Base-by-base conservation (phyloP, 768 basidiomycete genomes). In the Leccinum barrowsii region DNA sequence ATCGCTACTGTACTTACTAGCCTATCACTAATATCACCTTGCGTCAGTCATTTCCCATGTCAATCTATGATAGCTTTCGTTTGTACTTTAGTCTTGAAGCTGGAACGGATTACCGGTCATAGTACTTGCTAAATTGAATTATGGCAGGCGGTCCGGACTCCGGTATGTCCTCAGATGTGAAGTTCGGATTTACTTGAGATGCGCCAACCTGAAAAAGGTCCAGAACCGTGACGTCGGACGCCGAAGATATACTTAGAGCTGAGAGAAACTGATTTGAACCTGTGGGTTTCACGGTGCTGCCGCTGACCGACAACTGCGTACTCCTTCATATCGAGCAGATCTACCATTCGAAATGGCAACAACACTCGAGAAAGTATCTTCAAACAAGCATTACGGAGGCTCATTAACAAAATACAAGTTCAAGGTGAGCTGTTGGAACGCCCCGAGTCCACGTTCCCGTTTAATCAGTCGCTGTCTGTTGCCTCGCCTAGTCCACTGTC, bases 391-490 rank as follows among this genome's bases (percentile, higher is more conserved):
- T 11, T 96, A 89, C 61, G 87, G 82, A 57, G 97, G 96, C 22
- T 81, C 83, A 55, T 71, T 98, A 57, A 81, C 76, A 59, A 98
- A 98, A 72, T 98, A 92, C 79, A 90, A 85, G 75, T 91, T 89
- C 78, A 88, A 85, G 79, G 92, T 83, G 62, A 50, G 70, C 40
- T 56, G 28, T 49, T 58, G 46, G 21, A 37, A 8, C 19, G 4
- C n/a, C 19, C 2, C 11, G 42, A 44, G 42, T 15, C 30, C 22
- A 19, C n/a, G 54, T 5, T 58, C 22, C 28, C 22, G 17, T 30
- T 15, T 1, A 35, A 59, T 59, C 35, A 17, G 40, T 21, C 37
- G 22, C 37, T 47, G 4, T 22, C 21, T 21, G 24, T n/a, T 17
- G 42, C 35, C 22, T 42, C 52, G 37, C 28, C 40, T 64, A 93